Conservation (phyloP, 129 eudicot species). For the Centaurea solstitialis region DNA sequence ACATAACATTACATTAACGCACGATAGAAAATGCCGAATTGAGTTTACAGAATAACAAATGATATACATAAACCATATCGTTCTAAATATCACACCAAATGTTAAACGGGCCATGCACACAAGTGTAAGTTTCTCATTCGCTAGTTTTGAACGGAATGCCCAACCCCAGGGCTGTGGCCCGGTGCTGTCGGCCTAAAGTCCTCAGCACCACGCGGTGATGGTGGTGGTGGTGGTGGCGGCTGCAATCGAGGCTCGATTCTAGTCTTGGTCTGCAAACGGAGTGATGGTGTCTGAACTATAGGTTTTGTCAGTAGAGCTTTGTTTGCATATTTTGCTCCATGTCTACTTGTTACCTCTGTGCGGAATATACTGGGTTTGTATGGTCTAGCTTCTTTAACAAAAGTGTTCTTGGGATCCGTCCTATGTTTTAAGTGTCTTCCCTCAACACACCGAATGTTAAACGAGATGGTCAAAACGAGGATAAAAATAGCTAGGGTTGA, state of each 20-base stretch:
- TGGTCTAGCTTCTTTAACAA: neutral
- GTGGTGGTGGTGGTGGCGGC: constrained; percentile 40
- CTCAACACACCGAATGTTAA: constrained; percentile 28
- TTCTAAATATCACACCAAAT: constrained; percentile 7
- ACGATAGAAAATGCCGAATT: neutral
- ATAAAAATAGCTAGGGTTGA: constrained; percentile 38
- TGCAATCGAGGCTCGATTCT: constrained; percentile 11
- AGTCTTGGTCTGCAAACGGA: constrained; percentile 10
- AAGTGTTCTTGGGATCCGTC: constrained; percentile 6
- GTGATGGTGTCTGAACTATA: constrained; percentile 35
- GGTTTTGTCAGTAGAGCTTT: constrained; percentile 33
- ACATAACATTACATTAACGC: neutral
- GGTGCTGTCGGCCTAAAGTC: constrained; percentile 75
- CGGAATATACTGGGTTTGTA: no score
- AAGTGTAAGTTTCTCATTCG: neutral
- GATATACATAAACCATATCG: constrained; percentile 7
- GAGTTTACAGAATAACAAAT: constrained; percentile 13
- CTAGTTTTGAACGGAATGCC: constrained; percentile 59
- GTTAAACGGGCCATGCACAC: constrained; percentile 14
- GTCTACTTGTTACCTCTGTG: neutral
- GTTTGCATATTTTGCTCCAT: constrained; percentile 22
- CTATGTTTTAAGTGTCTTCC: constrained; percentile 43
- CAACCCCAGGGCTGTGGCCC: constrained; percentile 82
- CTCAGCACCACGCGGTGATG: constrained; percentile 47
- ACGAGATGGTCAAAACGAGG: constrained; percentile 35